Percentiles rank a stretch among this genome's conserved stretches.
phyloP scores from a whole-genome alignment of 345 rosid species.

The Salix caprea region DNA sequence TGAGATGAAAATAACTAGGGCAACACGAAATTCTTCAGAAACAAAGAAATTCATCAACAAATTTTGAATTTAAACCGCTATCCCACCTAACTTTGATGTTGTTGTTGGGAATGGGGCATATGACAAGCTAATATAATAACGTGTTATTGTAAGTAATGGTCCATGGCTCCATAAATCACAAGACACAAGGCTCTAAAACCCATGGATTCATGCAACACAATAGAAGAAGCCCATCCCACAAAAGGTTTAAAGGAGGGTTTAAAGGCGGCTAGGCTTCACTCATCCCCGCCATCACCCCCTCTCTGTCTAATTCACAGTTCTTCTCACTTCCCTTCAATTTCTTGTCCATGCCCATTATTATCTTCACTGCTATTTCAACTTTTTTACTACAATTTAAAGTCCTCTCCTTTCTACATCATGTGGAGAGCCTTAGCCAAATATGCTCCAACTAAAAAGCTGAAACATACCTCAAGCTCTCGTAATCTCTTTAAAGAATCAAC shows the following conservation, averaged over 20 bases:
- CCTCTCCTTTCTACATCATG: conserved; percentile 31
- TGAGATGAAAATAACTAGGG: no score
- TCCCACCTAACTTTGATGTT: no score
- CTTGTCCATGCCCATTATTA: not conserved
- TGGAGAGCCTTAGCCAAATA: conserved; percentile 61
- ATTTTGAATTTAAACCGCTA: no score
- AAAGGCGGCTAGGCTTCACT: conserved; percentile 6
- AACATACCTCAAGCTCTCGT: conserved; percentile 15
- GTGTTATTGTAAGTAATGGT: not conserved
- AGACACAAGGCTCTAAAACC: not conserved
- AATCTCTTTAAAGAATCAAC: not conserved
- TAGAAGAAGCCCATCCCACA: not conserved
- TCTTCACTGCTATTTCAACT: not conserved
- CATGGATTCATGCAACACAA: not conserved
- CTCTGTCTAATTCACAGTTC: not conserved
- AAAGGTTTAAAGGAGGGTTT: conserved; percentile 24
- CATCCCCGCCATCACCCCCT: not conserved
- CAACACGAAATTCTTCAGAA: no score
- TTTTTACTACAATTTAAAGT: not conserved
- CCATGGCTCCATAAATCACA: not conserved
- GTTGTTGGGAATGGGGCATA: no score
- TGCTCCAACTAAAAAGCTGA: conserved; percentile 43
- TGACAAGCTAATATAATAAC: no score
- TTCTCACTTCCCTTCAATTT: not conserved
- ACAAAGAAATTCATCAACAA: no score